Conservation (phyloP, 192 early-diverging fungal genomes). For the Dispira parvispora region DNA sequence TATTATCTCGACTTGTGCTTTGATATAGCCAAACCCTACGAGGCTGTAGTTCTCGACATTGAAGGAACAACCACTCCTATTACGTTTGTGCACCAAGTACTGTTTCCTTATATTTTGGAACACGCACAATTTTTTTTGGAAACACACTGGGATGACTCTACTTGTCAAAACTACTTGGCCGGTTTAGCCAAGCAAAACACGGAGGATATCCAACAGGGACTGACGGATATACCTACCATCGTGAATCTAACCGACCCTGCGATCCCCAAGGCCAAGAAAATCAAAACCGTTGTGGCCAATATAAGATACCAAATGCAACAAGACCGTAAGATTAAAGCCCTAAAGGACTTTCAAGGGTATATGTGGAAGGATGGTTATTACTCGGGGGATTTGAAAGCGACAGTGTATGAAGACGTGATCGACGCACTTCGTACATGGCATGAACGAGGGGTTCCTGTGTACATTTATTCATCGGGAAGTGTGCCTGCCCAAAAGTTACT, state of each 20-base stretch:
- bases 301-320: slow-evolving; percentile 68
- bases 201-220: too few species aligned
- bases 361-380: slow-evolving; percentile 87
- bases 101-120: slow-evolving; percentile 76
- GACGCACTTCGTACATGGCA: slow-evolving; percentile 60
- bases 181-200: slow-evolving; percentile 9
- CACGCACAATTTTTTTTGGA: slow-evolving; percentile 51
- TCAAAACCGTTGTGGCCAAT: slow-evolving; percentile 32
- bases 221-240: too few species aligned
- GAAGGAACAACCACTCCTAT: slow-evolving; percentile 96
- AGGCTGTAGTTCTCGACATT: slow-evolving; percentile 61
- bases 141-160: slow-evolving; percentile 27
- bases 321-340: slow-evolving; percentile 79
- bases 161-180: slow-evolving; percentile 24
- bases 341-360: slow-evolving; percentile 87
- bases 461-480: slow-evolving; percentile 95
- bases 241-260: too few species aligned
- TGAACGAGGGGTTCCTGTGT: slow-evolving; percentile 39
- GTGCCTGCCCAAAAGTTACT: slow-evolving; percentile 86
- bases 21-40: slow-evolving; percentile 17
- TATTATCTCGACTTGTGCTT: too few species aligned
- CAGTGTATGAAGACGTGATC: slow-evolving; percentile 78
- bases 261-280: neutral
- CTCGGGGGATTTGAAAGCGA: slow-evolving; percentile 56
- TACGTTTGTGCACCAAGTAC: slow-evolving; percentile 81